Base-by-base conservation (phyloP, 1,284 basidiomycete genomes). In the Somion occarium region DNA sequence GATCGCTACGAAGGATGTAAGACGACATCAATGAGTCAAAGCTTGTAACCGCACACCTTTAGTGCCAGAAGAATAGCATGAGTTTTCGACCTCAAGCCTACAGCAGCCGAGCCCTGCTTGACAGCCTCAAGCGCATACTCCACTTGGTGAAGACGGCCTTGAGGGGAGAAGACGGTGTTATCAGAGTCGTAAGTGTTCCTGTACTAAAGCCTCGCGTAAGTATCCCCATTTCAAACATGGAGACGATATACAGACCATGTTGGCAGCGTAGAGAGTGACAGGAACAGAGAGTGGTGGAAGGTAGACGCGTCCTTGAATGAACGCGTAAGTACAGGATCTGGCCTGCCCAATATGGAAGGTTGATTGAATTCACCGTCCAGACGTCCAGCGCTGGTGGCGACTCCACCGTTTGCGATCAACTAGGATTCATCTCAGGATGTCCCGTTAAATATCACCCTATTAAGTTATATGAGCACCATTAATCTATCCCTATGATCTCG, bases 111-210 rank as follows among this genome's bases (percentile, higher is more conserved):
- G 56, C 97, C 97, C 69, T 99, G 97, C 80, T 99, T 99, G 60
- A 99, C 96, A 56, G 97, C 97, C 72, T 99, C 97, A 52, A 98
- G 84, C 3, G 97, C 95, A 81, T 99, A 99, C 73, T 99, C 97
- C 64, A 99, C 97, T 72, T 99, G 94, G 69, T 92, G 88, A 53
- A 93, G 75, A 59, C 92, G 82, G 48, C 91, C 91, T 73, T 93
- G 91, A 1, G 92, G 91, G 2, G 90, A 93, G 76, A 98, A 98
- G 60, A 95, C 92, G 45, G 93, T 96, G 73, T 96, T 97, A 73
- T 96, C 92, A 37, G 91, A 94, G 71, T 96, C 92, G 73, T 96
- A 96, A 3, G 93, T 94, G 68, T 95, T 95, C 62, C 93, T 81
- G 70, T 95, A 96, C 93, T 95, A 64, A 13, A 47, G 24, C 53